phyloP scores from a whole-genome alignment of 179 eudicot species.

The Corrigiola litoralis region DNA sequence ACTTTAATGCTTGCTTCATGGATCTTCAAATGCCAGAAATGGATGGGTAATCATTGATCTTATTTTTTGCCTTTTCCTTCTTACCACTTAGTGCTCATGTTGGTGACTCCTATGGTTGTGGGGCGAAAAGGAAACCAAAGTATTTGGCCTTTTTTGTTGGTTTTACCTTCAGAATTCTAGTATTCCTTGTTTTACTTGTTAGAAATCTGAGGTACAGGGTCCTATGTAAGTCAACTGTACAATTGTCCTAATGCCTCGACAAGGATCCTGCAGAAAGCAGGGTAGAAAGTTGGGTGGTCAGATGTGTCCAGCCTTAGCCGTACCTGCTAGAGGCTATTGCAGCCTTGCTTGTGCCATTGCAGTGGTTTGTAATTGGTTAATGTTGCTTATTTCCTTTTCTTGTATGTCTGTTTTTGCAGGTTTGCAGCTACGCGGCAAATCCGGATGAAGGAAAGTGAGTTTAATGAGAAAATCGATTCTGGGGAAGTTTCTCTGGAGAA shows the following conservation, averaged over 20 bases:
- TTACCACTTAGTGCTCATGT: too few relatives aligned
- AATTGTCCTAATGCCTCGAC: too few relatives aligned
- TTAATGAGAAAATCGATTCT: conserved; percentile 44
- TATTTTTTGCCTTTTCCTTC: background rate
- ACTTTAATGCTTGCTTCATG: conserved; percentile 92
- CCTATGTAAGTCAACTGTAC: background rate
- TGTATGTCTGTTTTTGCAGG: conserved; percentile 27
- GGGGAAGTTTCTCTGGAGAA: conserved; percentile 39
- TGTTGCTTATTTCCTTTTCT: background rate
- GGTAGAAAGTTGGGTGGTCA: too few relatives aligned
- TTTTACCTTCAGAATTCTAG: background rate
- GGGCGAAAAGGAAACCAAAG: too few relatives aligned
- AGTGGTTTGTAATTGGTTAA: background rate
- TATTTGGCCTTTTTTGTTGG: background rate
- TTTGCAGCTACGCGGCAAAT: conserved; percentile 77
- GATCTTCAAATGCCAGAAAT: conserved; percentile 98
- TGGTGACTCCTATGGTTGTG: too few relatives aligned
- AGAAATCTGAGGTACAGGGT: background rate
- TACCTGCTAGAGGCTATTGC: background rate
- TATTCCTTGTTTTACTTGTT: background rate
- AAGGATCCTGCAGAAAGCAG: too few relatives aligned
- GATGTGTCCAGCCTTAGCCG: too few relatives aligned
- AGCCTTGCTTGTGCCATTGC: background rate
- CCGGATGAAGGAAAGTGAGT: conserved; percentile 49
- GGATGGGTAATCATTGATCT: conserved; percentile 64